Evolutionary conservation across 345 rosid species (phyloP), one percentile per base, ranked within the genome.

Genomic region (Erodium maritimum): DNA sequence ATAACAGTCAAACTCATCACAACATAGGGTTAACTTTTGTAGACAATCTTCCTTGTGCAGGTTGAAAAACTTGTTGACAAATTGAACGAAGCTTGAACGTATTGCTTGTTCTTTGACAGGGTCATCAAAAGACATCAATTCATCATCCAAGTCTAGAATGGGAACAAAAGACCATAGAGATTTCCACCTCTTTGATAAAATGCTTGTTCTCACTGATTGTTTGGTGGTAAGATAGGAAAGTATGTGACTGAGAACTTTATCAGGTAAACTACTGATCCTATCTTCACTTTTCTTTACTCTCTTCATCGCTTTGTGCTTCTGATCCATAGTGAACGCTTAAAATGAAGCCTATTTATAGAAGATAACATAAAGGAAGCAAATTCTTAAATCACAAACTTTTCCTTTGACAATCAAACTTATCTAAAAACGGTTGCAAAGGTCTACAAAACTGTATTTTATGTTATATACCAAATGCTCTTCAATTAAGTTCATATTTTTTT

Each of bases 171-270:
- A 17, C 64, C 64, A 61, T 0, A 17, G 1, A 19, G 18, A 61
- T 24, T 19, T 8, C 64, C 64, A 61, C 33, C 17, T 61, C 17
- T 21, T 50, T 13, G 64, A 61, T 12, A 61, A 52, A 25, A 61
- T 23, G 48, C 55, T 52, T 9, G 64, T 61, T 18, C 17, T 22
- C 18, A 52, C 56, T 16, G 64, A 37, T 1, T 61, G 17, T n/a
- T 50, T 24, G 9, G 64, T 61, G 11, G 64, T 55, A 18, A 61
- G 56, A 61, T 17, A 52, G 6, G 64, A 61, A 10, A 25, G 1
- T 20, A 60, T 60, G 37, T 25, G 64, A 25, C 37, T 11, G 9
- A 50, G 45, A 61, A 24, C 46, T n/a, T 16, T 18, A 16, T 52
- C 42, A 22, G 56, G 48, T 18, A 61, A 61, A 11, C 23, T 29